These are phyloP conservation scores for Macrolepiota dolichaula DNA, from an alignment of 768 basidiomycete species.

Conservation along the genomic window DNA sequence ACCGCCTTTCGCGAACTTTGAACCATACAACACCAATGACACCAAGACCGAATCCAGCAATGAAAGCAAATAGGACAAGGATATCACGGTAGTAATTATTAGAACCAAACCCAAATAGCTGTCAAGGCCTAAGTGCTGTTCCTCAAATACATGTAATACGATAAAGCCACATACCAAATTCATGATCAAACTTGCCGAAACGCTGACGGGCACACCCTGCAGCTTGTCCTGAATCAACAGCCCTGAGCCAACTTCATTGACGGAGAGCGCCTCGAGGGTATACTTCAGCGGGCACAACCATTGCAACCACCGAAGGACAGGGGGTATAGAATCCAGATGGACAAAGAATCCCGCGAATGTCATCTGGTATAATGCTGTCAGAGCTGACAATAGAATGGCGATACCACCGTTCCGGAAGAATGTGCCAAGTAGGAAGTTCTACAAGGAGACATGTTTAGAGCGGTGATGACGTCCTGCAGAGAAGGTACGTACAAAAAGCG, in stretches of 20 bases:
- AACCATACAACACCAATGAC: slow-evolving; percentile 80
- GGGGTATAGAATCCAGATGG: slow-evolving; percentile 79
- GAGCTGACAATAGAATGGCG: slow-evolving; percentile 83
- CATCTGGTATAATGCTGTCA: slow-evolving; percentile 77
- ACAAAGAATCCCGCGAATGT: slow-evolving; percentile 93
- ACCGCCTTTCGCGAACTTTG: slow-evolving; percentile 75
- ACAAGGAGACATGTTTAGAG: background rate
- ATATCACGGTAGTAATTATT: slow-evolving; percentile 90
- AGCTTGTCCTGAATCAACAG: slow-evolving; percentile 78
- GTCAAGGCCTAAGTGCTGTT: slow-evolving; percentile 2
- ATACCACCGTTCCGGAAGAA: slow-evolving; percentile 84
- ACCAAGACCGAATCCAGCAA: slow-evolving; percentile 70
- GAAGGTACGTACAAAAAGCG: slow-evolving; percentile 66
- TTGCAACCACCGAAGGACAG: slow-evolving; percentile 90
- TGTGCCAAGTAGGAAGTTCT: slow-evolving; percentile 91
- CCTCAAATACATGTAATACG: background rate
- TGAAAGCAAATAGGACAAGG: slow-evolving; percentile 81
- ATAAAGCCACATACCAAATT: slow-evolving; percentile 49
- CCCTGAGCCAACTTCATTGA: slow-evolving; percentile 91
- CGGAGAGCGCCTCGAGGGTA: slow-evolving; percentile 77
- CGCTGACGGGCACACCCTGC: slow-evolving; percentile 75
- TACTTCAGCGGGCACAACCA: slow-evolving; percentile 88
- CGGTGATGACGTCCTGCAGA: background rate
- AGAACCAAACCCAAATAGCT: slow-evolving; percentile 85
- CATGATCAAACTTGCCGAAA: slow-evolving; percentile 87